Evolutionary conservation across 768 basidiomycete species (phyloP), one percentile per base, ranked within the genome.

Genomic region (Rhodotorula diobovata): DNA sequence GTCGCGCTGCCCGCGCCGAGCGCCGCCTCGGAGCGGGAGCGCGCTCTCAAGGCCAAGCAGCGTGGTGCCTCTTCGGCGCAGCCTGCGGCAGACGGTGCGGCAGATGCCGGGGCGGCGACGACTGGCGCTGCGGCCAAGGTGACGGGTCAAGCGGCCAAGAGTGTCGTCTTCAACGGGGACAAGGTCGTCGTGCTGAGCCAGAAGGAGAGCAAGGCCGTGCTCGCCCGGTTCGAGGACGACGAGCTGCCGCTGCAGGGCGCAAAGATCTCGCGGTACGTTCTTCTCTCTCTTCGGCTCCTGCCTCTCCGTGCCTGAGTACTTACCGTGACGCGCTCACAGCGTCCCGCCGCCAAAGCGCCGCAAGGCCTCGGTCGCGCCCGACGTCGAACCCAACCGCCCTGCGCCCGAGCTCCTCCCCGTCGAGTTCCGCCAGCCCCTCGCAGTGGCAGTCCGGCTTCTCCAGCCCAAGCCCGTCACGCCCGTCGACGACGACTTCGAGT

Each of bases 151-250:
- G 70, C 63, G 23, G 58, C 50, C 21, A 46, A 41, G 34, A 64
- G 63, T 5, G 79, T 77, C 39, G 76, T 71, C 48, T 81, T 85
- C 58, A 81, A 83, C 43, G 85, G 83, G 4, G 76, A 74, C 11
- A 70, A 67, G 21, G 79, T 85, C 45, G 78, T 61, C 11, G 85
- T 92, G 61, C 80, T 87, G 12, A 85, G 84, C 58, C 90, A 92
- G 83, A 90, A 90, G 83, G 90, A 90, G 41, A 75, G 77, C 35
- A 62, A 75, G 39, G 55, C 41, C 2, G 74, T 75, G 6, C 66
- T 79, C 23, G 74, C 89, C 35, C 83, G 89, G 60, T 89, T 90
- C 63, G 90, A 90, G 79, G 80, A 92, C 76, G 84, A 89, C 77
- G 88, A 91, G 76, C 87, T 89, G 76, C 83, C 86, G 76, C 83